phyloP scores from a whole-genome alignment of 495 filamentous ascomycete species.

The Hypoxylon trugodes region DNA sequence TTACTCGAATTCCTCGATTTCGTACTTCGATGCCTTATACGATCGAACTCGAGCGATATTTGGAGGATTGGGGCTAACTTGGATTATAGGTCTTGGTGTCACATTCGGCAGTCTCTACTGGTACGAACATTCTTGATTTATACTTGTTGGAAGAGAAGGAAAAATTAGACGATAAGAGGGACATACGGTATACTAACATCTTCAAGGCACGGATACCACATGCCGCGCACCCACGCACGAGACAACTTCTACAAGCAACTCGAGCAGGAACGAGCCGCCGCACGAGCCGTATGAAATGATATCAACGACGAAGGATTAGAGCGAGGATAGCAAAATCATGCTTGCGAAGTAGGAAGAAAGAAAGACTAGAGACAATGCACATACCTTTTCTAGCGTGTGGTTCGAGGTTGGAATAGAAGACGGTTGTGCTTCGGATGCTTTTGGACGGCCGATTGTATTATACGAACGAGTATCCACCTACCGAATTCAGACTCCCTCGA shows the following conservation, averaged over 20 bases:
- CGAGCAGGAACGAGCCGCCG: constrained; percentile 56
- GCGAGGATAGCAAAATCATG: background rate
- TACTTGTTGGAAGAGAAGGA: background rate
- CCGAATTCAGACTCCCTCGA: constrained; percentile 30
- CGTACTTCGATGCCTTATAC: background rate
- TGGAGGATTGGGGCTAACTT: constrained; percentile 13
- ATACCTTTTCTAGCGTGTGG: background rate
- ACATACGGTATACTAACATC: constrained; percentile 27
- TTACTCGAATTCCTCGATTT: background rate
- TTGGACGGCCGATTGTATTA: constrained; percentile 31
- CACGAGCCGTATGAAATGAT: constrained; percentile 32
- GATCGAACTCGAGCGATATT: background rate
- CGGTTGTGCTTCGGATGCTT: constrained; percentile 14
- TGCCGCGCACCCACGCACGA: constrained; percentile 58
- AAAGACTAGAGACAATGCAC: constrained; percentile 24
- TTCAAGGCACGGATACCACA: constrained; percentile 61
- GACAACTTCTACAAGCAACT: constrained; percentile 58
- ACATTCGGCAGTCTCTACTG: constrained; percentile 56
- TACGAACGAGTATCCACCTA: constrained; percentile 27
- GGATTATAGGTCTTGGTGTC: constrained; percentile 52
- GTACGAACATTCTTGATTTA: constrained; percentile 44
- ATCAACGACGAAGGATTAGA: background rate
- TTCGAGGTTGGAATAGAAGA: constrained; percentile 19
- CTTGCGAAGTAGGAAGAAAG: background rate
- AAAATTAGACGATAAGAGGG: background rate